These are phyloP conservation scores for Penicillium freii DNA, from an alignment of 2,329 filamentous ascomycete genomes.

Conservation along the genomic window DNA sequence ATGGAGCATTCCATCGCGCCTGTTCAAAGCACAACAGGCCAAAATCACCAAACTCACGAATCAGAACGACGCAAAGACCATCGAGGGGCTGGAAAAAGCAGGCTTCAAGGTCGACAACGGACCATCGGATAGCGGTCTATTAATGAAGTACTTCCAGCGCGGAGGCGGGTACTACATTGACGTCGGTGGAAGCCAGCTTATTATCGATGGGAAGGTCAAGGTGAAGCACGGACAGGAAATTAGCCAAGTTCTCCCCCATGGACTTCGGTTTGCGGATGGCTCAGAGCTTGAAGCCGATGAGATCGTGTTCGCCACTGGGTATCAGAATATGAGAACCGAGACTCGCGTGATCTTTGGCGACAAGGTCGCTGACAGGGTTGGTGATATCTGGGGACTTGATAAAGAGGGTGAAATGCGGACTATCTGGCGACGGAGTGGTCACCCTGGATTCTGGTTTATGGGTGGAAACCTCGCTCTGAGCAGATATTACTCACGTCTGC, in stretches of 20 bases:
- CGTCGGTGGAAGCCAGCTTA: constrained; percentile 62
- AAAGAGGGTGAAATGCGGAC: constrained; percentile 54
- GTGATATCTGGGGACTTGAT: constrained; percentile 63
- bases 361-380: constrained; percentile 57
- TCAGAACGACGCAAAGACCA: constrained; percentile 35
- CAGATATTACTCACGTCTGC: constrained; percentile 57
- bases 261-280: constrained; percentile 56
- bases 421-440: constrained; percentile 62
- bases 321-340: constrained; percentile 67
- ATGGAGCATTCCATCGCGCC: constrained; percentile 57
- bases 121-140: constrained; percentile 56
- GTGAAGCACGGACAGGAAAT: constrained; percentile 64
- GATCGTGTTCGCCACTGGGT: constrained; percentile 59
- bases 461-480: constrained; percentile 64
- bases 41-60: constrained; percentile 43
- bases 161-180: constrained; percentile 72
- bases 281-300: constrained; percentile 61
- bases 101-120: constrained; percentile 63
- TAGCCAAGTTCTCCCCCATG: constrained; percentile 50
- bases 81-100: constrained; percentile 51
- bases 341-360: constrained; percentile 62
- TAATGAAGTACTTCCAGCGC: constrained; percentile 63
- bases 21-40: constrained; percentile 60
- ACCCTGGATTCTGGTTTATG: constrained; percentile 67
- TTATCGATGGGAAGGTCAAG: constrained; percentile 63